These are phyloP conservation scores for Rubia yunnanensis DNA, from an alignment of 257 asterid species.

Conservation along the genomic window DNA sequence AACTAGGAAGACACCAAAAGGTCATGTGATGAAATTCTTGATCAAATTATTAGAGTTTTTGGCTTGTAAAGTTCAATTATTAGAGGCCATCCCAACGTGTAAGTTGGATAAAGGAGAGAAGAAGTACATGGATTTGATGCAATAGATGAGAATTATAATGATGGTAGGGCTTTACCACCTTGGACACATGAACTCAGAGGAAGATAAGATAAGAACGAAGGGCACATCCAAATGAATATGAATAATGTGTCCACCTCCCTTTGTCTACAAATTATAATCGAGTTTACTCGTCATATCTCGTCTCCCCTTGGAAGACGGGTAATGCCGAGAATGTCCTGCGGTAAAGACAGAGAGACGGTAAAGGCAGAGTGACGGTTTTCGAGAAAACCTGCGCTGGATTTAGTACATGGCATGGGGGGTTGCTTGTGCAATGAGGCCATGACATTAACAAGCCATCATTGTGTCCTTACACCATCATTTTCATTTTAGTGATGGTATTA, in stretches of 20 bases:
- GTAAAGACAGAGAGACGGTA: too few relatives aligned
- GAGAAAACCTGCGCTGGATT: neutral
- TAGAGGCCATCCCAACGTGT: neutral
- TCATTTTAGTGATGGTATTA: neutral
- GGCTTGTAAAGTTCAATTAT: conserved; percentile 5
- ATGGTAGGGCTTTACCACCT: conserved; percentile 4
- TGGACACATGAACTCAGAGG: conserved; percentile 12
- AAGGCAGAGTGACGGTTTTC: too few relatives aligned
- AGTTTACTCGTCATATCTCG: too few relatives aligned
- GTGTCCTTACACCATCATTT: conserved; percentile 5
- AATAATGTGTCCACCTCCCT: neutral
- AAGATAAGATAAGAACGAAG: neutral
- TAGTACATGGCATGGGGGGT: neutral
- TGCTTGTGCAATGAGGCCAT: conserved; percentile 9
- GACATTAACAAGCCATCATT: conserved; percentile 9
- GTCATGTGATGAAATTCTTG: neutral
- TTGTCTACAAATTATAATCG: neutral
- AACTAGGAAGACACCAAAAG: neutral
- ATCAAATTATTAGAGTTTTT: conserved; percentile 3
- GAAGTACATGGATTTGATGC: neutral
- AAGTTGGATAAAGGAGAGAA: neutral
- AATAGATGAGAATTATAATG: neutral
- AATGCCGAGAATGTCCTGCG: too few relatives aligned
- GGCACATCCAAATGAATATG: neutral
- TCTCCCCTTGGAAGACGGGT: too few relatives aligned